Conservation (phyloP, 1,284 basidiomycete species). For the Rhodotorula sp. region DNA sequence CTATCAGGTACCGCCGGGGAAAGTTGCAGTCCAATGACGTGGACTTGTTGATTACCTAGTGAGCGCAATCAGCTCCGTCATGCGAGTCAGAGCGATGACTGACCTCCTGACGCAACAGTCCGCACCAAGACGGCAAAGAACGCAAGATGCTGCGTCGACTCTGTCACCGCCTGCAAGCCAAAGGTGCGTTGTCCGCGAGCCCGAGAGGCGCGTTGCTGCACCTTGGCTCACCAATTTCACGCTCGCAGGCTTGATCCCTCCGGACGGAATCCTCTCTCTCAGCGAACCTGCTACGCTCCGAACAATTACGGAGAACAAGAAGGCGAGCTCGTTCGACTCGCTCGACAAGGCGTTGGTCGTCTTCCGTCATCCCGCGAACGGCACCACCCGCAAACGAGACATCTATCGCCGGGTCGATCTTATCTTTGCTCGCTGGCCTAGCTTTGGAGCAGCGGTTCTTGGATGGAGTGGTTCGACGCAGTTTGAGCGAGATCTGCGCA, state of each 20-base stretch:
- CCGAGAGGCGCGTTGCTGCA: not conserved
- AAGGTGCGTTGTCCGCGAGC: slow-evolving; percentile 12
- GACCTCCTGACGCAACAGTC: slow-evolving; percentile 49
- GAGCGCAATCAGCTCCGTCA: not conserved
- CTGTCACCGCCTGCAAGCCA: slow-evolving; percentile 18
- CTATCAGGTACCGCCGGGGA: slow-evolving; percentile 66
- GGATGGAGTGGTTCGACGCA: slow-evolving; percentile 51
- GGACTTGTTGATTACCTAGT: slow-evolving; percentile 67
- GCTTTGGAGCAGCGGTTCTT: slow-evolving; percentile 73
- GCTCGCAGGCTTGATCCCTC: slow-evolving; percentile 29
- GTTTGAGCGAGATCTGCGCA: slow-evolving; percentile 33
- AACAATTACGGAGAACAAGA: slow-evolving; percentile 19
- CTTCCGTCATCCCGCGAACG: slow-evolving; percentile 52
- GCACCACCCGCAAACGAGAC: slow-evolving; percentile 43
- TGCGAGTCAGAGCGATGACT: too few relatives aligned
- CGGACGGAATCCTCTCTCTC: slow-evolving; percentile 22
- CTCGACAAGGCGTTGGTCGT: slow-evolving; percentile 37
- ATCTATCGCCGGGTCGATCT: slow-evolving; percentile 64
- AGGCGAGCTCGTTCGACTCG: slow-evolving; percentile 28
- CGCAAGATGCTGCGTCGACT: slow-evolving; percentile 20
- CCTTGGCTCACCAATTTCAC: not conserved
- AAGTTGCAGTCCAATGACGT: slow-evolving; percentile 70
- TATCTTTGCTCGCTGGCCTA: slow-evolving; percentile 65
- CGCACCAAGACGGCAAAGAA: slow-evolving; percentile 48
- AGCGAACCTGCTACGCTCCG: slow-evolving; percentile 20